Evolutionary conservation across 257 asterid genomes (phyloP), one percentile per base, ranked within the genome.

Genomic region (Fraxinus americana): DNA sequence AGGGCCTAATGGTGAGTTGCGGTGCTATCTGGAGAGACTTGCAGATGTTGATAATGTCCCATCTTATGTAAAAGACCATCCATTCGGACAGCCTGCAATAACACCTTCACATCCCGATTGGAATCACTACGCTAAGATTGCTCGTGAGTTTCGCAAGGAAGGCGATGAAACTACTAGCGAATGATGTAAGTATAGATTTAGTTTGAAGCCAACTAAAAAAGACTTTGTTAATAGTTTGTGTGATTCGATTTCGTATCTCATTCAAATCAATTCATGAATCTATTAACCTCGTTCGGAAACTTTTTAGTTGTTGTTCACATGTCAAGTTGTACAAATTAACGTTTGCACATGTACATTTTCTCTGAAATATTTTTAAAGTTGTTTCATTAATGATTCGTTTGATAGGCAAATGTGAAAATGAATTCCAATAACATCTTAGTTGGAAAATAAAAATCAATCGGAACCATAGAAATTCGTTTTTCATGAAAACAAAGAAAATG

Each of bases 81-180:
- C 79, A 1, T 17, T 86, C 0, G 93, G 96, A 35, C 91, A 89
- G 73, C 84, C 88, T 12, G 86, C 87, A 2, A 89, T 87, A 19
- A 74, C 90, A 0, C 27, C 80, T 1, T 30, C 73, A 0, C 92
- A 91, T 63, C 83, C 87, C 0, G 36, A 84, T 43, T 91, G 97
- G 94, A n/a, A 52, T 13, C 87, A 67, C 43, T 90, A 90, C 45
- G 43, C 27, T 0, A 71, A 34, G 75, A 45, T 90, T 38, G 79
- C 86, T 48, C 48, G 74, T 10, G 41, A 12, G 1, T 75, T 61
- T 35, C 69, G 59, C 12, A 79, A 81, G 72, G 68, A 71, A 45
- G 77, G 12, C 0, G 80, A 77, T 27, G 59, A 45, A 74, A 73
- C 79, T 39, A 21, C 27, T 39, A 67, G 7, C 72, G 67, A 63